Base-by-base conservation (phyloP, 257 asterid species). In the Eucommia ulmoides region DNA sequence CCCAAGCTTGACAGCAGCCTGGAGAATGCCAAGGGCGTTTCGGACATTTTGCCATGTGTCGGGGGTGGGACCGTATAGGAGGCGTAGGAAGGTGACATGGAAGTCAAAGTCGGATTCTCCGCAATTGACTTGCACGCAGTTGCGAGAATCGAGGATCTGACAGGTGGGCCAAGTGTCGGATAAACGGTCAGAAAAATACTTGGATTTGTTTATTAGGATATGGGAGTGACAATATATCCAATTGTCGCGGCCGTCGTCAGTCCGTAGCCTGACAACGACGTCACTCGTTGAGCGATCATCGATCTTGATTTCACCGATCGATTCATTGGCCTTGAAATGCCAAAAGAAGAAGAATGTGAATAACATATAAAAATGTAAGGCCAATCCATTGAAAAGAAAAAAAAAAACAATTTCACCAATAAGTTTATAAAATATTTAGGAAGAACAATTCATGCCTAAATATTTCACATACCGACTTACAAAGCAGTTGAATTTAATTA, bases 241-340 rank as follows among this genome's bases (percentile, higher is more conserved):
- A 42, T 42, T 21, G 55, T 88, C 95, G 20, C 97, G 95, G 19
- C 89, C 89, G 1, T 76, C 87, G 9, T 68, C 72, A 14, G 97
- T 88, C 58, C 85, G 77, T 61, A 83, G 69, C 69, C 97, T 74
- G 21, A 84, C 94, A 46, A 87, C 81, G 56, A 88, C 75, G 57
- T 88, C 97, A 62, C 95, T 88, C 1, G 92, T 74, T 25, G 78
- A 41, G 54, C 82, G 79, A 69, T 88, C 94, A 55, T 88, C 94
- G 16, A 88, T 71, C 69, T 25, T 76, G 73, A 29, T 63, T 49
- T 58, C 81, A 74, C 68, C 79, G 70, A 58, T 73, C 73, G 88
- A 79, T 77, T 73, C 70, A 18, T 5, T 5, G 8, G 8, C 12
- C 12, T 29, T 29, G 33, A 22, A n/a, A n/a, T n/a, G n/a, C n/a